A percentile compares a stretch with the other conserved stretches of the same genome.
Evolutionary conservation across 2,329 filamentous ascomycete species (phyloP).

Genomic region (Coniochaeta prunicola): DNA sequence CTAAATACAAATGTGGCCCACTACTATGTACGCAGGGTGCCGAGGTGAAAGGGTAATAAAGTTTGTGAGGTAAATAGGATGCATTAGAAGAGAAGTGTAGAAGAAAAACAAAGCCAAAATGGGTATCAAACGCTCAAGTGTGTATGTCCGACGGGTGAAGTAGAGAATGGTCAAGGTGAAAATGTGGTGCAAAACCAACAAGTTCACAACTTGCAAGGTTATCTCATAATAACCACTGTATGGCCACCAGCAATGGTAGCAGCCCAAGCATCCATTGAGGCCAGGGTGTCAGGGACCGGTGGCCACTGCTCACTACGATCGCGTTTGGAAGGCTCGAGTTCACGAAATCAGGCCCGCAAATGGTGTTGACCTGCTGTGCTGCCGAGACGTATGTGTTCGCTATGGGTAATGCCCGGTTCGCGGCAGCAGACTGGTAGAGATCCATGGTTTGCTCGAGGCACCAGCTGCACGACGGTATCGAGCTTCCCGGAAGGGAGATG

Average conservation of each 20-base stretch:
- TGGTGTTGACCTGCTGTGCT: slow-evolving; percentile 64
- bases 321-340: slow-evolving; percentile 44
- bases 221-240: slow-evolving; percentile 1
- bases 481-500: slow-evolving; percentile 55
- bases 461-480: slow-evolving; percentile 64
- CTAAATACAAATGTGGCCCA: background rate
- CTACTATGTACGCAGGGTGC: background rate
- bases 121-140: background rate
- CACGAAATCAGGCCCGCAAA: slow-evolving; percentile 51
- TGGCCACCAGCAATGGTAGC: background rate
- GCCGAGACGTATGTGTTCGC: slow-evolving; percentile 62
- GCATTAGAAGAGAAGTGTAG: background rate
- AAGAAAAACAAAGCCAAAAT: background rate
- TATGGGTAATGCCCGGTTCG: slow-evolving; percentile 59
- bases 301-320: slow-evolving; percentile 9
- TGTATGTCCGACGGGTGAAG: background rate
- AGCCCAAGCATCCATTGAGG: background rate
- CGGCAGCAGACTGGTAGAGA: slow-evolving; percentile 64
- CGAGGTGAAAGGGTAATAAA: background rate
- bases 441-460: slow-evolving; percentile 79
- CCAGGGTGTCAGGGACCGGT: background rate
- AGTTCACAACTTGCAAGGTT: background rate
- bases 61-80: background rate
- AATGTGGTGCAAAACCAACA: background rate
- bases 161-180: background rate